Conservation (phyloP, 2,329 filamentous ascomycete species). For the Penicillium sp. region DNA sequence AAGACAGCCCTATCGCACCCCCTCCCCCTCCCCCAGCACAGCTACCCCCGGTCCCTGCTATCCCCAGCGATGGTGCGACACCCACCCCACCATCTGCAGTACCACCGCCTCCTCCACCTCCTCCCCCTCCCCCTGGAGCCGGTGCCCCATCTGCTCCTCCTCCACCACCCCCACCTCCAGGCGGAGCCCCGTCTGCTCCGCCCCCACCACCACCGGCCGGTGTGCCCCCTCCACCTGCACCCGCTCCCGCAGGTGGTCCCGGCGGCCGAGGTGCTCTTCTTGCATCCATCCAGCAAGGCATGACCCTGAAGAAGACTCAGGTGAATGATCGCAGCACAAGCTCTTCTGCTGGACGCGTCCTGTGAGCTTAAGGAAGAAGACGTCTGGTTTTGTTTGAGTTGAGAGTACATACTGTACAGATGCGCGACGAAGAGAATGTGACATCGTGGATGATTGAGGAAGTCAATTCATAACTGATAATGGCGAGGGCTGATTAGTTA, state of each 20-base stretch:
- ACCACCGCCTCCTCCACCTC: constrained; percentile 38
- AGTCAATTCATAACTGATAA: constrained; percentile 2
- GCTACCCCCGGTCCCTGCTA: constrained; percentile 29
- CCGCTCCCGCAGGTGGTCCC: constrained; percentile 54
- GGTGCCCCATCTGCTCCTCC: constrained; percentile 53
- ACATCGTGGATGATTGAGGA: not conserved
- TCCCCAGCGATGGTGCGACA: constrained; percentile 26
- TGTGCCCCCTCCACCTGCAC: constrained; percentile 37
- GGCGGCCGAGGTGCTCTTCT: constrained; percentile 65
- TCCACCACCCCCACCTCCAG: constrained; percentile 37
- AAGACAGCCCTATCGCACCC: constrained; percentile 40
- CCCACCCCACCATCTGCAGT: constrained; percentile 28
- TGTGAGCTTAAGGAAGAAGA: constrained; percentile 33
- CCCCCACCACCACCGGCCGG: constrained; percentile 42
- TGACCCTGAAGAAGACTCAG: constrained; percentile 76
- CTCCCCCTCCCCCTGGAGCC: constrained; percentile 36
- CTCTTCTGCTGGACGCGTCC: constrained; percentile 73
- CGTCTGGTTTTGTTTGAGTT: not conserved
- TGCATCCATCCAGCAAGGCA: constrained; percentile 80
- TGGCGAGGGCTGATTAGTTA: constrained; percentile 6
- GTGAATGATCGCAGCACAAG: constrained; percentile 84
- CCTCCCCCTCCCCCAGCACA: constrained; percentile 53
- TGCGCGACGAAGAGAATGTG: constrained; percentile 1
- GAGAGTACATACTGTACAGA: constrained; percentile 25
- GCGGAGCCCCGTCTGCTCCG: constrained; percentile 28